Percentiles rank a stretch among this genome's conserved stretches.
Evolutionary conservation across 2,329 filamentous ascomycete species (phyloP).

Genomic region (Capronia coronata): DNA sequence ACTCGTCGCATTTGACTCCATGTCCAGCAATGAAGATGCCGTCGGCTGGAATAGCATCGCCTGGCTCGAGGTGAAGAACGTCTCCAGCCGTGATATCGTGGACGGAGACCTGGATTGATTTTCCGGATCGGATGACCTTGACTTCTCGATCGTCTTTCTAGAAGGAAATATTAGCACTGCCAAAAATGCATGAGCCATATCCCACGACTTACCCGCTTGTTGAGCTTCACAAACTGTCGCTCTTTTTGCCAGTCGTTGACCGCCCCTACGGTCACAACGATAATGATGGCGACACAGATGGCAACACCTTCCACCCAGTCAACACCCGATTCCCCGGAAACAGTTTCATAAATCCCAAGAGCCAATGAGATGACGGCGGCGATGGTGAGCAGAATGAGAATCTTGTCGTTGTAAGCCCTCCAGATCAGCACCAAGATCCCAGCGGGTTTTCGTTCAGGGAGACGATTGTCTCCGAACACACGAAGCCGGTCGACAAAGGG

Average conservation of each 20-base stretch:
- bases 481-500: conserved; percentile 53
- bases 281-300: conserved; percentile 59
- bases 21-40: conserved; percentile 62
- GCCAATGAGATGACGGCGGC: conserved; percentile 63
- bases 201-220: conserved; percentile 39
- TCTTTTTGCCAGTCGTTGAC: conserved; percentile 65
- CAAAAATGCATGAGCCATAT: background rate
- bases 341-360: conserved; percentile 62
- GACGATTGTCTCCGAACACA: conserved; percentile 54
- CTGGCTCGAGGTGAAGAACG: conserved; percentile 61
- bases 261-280: conserved; percentile 58
- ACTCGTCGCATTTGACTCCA: conserved; percentile 65
- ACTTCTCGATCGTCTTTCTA: conserved; percentile 58
- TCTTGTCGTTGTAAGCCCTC: conserved; percentile 67
- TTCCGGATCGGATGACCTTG: conserved; percentile 62
- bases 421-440: conserved; percentile 57
- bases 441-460: conserved; percentile 59
- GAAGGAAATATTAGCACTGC: background rate
- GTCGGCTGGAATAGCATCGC: conserved; percentile 64
- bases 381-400: conserved; percentile 62
- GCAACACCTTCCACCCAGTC: conserved; percentile 65
- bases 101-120: conserved; percentile 56
- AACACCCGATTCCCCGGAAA: conserved; percentile 45
- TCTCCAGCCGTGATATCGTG: conserved; percentile 64
- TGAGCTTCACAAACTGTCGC: conserved; percentile 58